Conservation (phyloP, 202 grass and related monocot species). For the Setaria italica region DNA sequence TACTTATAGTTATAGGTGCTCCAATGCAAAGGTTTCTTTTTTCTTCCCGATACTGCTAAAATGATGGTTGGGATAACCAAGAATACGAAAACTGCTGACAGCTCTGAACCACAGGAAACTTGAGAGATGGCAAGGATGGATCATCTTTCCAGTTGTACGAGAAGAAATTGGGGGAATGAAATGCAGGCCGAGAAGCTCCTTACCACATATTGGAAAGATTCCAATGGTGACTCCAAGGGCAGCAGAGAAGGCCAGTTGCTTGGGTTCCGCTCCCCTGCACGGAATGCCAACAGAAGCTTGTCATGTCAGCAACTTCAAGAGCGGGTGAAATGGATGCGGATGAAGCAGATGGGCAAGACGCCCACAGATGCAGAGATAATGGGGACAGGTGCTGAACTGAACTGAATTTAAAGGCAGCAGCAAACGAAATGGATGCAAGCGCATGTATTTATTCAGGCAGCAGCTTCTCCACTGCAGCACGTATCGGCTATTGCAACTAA, state of each 20-base stretch:
- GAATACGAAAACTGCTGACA: neutral
- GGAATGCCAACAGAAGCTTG: constrained; percentile 34
- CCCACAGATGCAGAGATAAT: neutral
- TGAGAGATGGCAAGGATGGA: neutral
- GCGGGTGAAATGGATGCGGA: neutral
- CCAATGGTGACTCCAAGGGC: constrained; percentile 89
- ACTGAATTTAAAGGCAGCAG: neutral
- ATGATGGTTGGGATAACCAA: neutral
- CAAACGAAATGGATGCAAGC: neutral
- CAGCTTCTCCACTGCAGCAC: neutral
- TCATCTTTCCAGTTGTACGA: neutral
- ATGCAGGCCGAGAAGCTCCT: neutral
- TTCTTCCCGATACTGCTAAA: neutral
- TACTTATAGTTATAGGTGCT: neutral
- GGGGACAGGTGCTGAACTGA: neutral
- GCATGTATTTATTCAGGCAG: neutral
- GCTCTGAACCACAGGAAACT: neutral
- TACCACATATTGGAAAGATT: constrained; percentile 93
- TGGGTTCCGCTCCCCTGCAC: constrained; percentile 90
- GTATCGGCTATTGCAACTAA: neutral
- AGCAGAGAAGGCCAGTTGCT: constrained; percentile 83
- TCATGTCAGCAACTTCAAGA: constrained; percentile 23
- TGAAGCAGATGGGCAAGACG: too few relatives aligned
- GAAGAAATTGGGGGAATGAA: neutral
- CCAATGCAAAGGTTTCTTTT: neutral